phyloP scores from a whole-genome alignment of 371 early-diverging fungal genomes.

The Conidiobolus incongruus region DNA sequence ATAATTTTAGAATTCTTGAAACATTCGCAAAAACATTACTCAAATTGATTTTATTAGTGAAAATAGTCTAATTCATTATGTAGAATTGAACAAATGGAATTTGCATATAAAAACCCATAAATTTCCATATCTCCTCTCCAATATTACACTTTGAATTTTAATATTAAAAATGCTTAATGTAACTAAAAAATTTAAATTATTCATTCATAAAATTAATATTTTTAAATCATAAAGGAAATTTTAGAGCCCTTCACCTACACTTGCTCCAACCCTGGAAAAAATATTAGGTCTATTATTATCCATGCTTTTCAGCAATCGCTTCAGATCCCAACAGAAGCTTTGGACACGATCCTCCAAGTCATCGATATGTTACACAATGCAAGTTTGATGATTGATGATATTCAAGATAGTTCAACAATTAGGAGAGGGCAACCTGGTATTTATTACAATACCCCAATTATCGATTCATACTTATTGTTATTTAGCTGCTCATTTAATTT shows the following conservation, averaged over 20 bases:
- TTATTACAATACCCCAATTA: not conserved
- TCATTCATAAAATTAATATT: no score
- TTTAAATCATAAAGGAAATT: constrained; percentile 17
- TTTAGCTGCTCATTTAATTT: constrained; percentile 80
- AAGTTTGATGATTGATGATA: constrained; percentile 87
- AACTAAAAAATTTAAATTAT: no score
- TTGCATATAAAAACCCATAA: no score
- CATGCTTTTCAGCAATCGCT: constrained; percentile 79
- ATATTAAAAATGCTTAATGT: no score
- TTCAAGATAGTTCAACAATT: constrained; percentile 77
- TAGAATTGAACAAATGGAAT: no score
- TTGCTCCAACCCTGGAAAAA: constrained; percentile 62
- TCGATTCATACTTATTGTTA: not conserved
- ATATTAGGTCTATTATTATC: constrained; percentile 67
- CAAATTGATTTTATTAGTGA: no score
- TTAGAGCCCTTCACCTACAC: constrained; percentile 71
- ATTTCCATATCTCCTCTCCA: no score
- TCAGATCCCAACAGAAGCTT: constrained; percentile 34
- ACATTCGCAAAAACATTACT: no score
- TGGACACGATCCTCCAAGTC: constrained; percentile 46
- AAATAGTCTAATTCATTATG: no score
- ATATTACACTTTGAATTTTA: no score
- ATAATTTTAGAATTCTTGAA: no score
- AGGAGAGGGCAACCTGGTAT: constrained; percentile 69
- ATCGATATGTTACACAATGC: constrained; percentile 89